Percentiles rank a stretch among this genome's conserved stretches.
These are phyloP conservation scores for Colletotrichum sp. DNA, from an alignment of 2,329 filamentous ascomycete species.

Conservation along the genomic window DNA sequence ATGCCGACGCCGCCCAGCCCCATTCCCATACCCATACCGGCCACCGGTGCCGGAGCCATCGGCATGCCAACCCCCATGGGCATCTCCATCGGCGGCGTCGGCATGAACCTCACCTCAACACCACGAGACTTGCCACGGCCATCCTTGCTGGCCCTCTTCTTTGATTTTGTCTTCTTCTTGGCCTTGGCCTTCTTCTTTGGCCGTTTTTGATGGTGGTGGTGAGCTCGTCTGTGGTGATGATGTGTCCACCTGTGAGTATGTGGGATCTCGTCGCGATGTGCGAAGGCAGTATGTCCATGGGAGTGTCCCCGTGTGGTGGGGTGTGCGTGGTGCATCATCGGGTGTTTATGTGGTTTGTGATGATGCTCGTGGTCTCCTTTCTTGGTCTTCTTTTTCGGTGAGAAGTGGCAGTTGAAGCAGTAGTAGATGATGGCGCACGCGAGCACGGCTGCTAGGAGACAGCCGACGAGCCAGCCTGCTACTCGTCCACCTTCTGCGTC, in stretches of 20 bases:
- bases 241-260: background rate
- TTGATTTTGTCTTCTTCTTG: background rate
- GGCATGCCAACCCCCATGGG: background rate
- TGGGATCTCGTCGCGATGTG: background rate
- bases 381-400: background rate
- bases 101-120: background rate
- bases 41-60: background rate
- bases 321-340: background rate
- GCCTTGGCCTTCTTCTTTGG: background rate
- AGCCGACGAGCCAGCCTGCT: constrained; percentile 16
- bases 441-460: background rate
- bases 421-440: background rate
- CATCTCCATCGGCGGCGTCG: constrained; percentile 3
- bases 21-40: background rate
- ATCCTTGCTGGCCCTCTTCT: background rate
- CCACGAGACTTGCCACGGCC: background rate
- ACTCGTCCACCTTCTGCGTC: background rate
- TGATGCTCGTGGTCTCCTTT: background rate
- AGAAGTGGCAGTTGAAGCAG: constrained; percentile 8
- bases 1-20: background rate
- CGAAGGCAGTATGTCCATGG: background rate
- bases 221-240: background rate
- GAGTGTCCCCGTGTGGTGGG: background rate
- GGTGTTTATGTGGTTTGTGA: background rate
- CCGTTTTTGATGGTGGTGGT: background rate